Evolutionary conservation across 805 yeast genomes (phyloP).

Genomic region (Candida quercuum): DNA sequence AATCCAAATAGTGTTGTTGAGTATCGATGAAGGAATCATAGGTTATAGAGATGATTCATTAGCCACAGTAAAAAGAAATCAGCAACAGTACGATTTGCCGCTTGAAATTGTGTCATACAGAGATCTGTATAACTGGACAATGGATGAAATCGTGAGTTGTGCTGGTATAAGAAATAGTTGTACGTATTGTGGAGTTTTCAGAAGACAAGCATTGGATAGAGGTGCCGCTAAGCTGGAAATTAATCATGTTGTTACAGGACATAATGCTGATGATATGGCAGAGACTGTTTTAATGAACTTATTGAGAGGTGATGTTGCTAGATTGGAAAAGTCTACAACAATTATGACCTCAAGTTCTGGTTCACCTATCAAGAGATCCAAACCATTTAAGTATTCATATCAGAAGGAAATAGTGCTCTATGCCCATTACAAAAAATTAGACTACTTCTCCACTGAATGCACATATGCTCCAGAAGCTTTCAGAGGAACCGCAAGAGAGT

Average conservation of each 20-base stretch:
- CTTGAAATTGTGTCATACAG: slow-evolving; percentile 78
- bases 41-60: slow-evolving; percentile 97
- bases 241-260: slow-evolving; percentile 93
- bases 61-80: slow-evolving; percentile 94
- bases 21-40: slow-evolving; percentile 94
- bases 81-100: slow-evolving; percentile 76
- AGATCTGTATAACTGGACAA: slow-evolving; percentile 93
- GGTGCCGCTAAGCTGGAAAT: slow-evolving; percentile 88
- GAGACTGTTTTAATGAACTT: slow-evolving; percentile 96
- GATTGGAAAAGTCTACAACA: slow-evolving; percentile 82
- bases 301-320: slow-evolving; percentile 91
- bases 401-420: slow-evolving; percentile 96
- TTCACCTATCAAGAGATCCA: slow-evolving; percentile 87
- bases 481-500: slow-evolving; percentile 92
- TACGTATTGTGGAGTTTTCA: slow-evolving; percentile 95
- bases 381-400: slow-evolving; percentile 93
- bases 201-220: slow-evolving; percentile 94
- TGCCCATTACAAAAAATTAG: slow-evolving; percentile 93
- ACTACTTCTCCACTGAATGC: slow-evolving; percentile 95
- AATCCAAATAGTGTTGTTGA: slow-evolving; percentile 71
- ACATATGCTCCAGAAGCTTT: slow-evolving; percentile 98
- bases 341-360: slow-evolving; percentile 80
- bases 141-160: slow-evolving; percentile 95
- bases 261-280: slow-evolving; percentile 99
- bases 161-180: slow-evolving; percentile 93